phyloP scores from a whole-genome alignment of 2,329 filamentous ascomycete species.

The Lachnellula willkommii region DNA sequence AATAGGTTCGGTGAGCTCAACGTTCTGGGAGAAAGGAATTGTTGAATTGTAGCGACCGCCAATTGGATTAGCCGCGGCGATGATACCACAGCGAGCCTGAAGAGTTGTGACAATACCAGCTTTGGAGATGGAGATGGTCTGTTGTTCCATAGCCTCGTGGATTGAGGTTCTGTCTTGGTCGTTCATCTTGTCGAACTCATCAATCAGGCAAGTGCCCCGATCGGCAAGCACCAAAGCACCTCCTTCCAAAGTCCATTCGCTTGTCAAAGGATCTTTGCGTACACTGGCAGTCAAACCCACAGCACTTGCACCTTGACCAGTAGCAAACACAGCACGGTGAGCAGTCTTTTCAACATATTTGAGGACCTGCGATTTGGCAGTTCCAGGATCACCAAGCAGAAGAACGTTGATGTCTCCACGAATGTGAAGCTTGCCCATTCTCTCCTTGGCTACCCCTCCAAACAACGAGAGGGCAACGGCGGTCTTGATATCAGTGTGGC shows the following conservation, averaged over 20 bases:
- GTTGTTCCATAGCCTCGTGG: slow-evolving; percentile 99
- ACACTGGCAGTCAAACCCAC: slow-evolving; percentile 97
- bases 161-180: slow-evolving; percentile 97
- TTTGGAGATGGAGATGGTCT: slow-evolving; percentile 98
- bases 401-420: slow-evolving; percentile 98
- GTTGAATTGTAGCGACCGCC: slow-evolving; percentile 96
- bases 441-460: slow-evolving; percentile 85
- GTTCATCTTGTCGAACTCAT: slow-evolving; percentile 99
- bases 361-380: slow-evolving; percentile 93
- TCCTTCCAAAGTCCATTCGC: slow-evolving; percentile 96
- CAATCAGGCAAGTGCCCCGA: slow-evolving; percentile 89
- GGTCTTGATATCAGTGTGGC: slow-evolving; percentile 94
- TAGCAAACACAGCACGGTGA: slow-evolving; percentile 93
- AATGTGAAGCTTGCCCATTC: slow-evolving; percentile 83
- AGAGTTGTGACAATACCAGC: slow-evolving; percentile 96
- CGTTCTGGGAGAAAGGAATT: slow-evolving; percentile 91
- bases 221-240: slow-evolving; percentile 93
- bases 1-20: slow-evolving; percentile 95
- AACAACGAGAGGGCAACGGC: slow-evolving; percentile 91
- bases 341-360: slow-evolving; percentile 98
- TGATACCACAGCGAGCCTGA: slow-evolving; percentile 91
- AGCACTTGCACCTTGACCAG: slow-evolving; percentile 92
- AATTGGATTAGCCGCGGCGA: slow-evolving; percentile 93
- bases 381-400: slow-evolving; percentile 92
- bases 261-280: slow-evolving; percentile 87